Conservation (phyloP, 148 eudicot species). For the Mesembryanthemum crystallinum region DNA sequence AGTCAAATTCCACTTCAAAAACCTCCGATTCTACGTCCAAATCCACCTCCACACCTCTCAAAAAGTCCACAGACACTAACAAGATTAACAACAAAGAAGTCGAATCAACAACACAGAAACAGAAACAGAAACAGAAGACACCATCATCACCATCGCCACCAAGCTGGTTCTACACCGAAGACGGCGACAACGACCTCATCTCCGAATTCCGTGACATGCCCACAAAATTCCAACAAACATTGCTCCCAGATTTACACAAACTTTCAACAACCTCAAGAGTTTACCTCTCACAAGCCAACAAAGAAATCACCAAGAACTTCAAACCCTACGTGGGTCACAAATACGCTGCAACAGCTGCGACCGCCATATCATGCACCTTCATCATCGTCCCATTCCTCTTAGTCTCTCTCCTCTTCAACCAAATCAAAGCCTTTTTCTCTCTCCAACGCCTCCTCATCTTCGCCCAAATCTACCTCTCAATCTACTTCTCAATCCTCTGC, state of each 20-base stretch:
- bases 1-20: constrained; percentile 55
- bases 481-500: constrained; percentile 74
- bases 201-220: constrained; percentile 72
- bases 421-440: constrained; percentile 69
- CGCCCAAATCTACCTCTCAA: constrained; percentile 70
- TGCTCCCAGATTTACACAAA: constrained; percentile 77
- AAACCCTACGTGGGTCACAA: constrained; percentile 73
- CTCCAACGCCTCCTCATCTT: constrained; percentile 73
- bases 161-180: constrained; percentile 37
- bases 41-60: constrained; percentile 11
- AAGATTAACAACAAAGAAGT: constrained; percentile 30
- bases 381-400: constrained; percentile 64
- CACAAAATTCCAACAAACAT: constrained; percentile 60
- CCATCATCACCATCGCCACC: constrained; percentile 27
- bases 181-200: constrained; percentile 55
- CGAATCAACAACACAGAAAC: constrained; percentile 30
- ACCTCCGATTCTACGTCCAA: constrained; percentile 44
- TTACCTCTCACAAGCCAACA: constrained; percentile 58
- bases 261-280: constrained; percentile 61
- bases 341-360: constrained; percentile 60
- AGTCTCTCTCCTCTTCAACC: constrained; percentile 64
- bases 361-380: constrained; percentile 53
- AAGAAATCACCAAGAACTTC: constrained; percentile 56
- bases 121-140: constrained; percentile 5
- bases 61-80: background rate